These are phyloP conservation scores for Liquidambar formosana DNA, from an alignment of 164 flowering plant species.

Conservation along the genomic window DNA sequence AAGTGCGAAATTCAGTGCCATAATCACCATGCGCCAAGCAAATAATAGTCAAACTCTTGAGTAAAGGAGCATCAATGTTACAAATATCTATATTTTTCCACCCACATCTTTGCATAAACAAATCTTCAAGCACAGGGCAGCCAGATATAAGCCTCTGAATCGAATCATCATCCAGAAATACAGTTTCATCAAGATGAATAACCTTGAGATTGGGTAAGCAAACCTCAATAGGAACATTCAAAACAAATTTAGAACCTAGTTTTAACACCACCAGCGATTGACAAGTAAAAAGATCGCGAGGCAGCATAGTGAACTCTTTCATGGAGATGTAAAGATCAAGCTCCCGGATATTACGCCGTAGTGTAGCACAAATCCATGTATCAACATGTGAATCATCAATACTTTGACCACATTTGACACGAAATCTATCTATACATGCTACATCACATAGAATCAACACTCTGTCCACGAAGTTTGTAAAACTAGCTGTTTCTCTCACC, in stretches of 20 bases:
- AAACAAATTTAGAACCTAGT: constrained; percentile 6
- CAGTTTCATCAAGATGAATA: constrained; percentile 13
- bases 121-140: constrained; percentile 22
- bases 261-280: constrained; percentile 9
- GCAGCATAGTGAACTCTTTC: constrained; percentile 5
- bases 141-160: constrained; percentile 12
- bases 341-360: background rate
- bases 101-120: constrained; percentile 14
- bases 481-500: background rate
- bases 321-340: constrained; percentile 14
- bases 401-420: background rate
- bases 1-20: too few species aligned
- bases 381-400: background rate
- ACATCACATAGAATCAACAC: background rate
- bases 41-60: constrained; percentile 16
- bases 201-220: constrained; percentile 18
- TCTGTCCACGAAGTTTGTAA: constrained; percentile 1
- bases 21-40: background rate
- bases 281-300: constrained; percentile 13
- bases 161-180: constrained; percentile 10
- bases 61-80: constrained; percentile 10
- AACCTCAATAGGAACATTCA: constrained; percentile 17
- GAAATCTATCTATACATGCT: background rate
- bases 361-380: background rate
- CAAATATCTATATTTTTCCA: constrained; percentile 8